A percentile compares a stretch with the other conserved stretches of the same genome.
Evolutionary conservation across 2,329 filamentous ascomycete genomes (phyloP).

Genomic region (Cladosporium sphaerospermum): DNA sequence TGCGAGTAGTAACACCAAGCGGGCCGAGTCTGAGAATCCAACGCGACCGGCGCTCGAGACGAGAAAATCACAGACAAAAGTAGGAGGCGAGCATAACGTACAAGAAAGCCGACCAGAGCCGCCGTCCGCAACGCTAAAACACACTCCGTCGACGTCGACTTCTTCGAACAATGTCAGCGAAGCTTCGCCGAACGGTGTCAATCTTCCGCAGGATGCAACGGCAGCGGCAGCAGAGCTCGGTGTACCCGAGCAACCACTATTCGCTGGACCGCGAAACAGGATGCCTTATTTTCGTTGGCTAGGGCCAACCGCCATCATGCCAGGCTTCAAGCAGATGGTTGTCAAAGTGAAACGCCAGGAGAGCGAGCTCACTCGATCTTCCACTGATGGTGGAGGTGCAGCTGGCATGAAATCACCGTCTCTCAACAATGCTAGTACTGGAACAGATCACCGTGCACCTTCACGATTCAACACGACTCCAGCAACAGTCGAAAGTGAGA

Average conservation of each 20-base stretch:
- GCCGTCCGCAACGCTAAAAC: neutral
- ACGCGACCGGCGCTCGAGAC: neutral
- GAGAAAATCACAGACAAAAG: neutral
- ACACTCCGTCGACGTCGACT: neutral
- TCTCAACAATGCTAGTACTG: constrained; percentile 1
- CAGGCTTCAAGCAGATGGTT: constrained; percentile 90
- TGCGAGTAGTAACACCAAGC: neutral
- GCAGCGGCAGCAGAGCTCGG: neutral
- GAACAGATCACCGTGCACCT: constrained; percentile 13
- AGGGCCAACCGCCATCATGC: constrained; percentile 83
- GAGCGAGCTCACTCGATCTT: constrained; percentile 53
- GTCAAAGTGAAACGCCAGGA: constrained; percentile 64
- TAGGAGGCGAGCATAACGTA: neutral
- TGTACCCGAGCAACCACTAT: constrained; percentile 19
- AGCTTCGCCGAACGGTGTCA: neutral
- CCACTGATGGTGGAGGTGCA: constrained; percentile 34
- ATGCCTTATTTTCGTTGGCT: constrained; percentile 90
- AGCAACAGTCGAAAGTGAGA: constrained; percentile 31
- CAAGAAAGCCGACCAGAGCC: neutral
- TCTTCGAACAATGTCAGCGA: neutral
- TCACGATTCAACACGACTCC: constrained; percentile 19
- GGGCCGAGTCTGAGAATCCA: constrained; percentile 1
- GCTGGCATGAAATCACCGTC: constrained; percentile 24
- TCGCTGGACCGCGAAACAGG: constrained; percentile 45
- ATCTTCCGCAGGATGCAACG: neutral